Conservation (phyloP, 139 green algal species). For the Tetraselmis chui region DNA sequence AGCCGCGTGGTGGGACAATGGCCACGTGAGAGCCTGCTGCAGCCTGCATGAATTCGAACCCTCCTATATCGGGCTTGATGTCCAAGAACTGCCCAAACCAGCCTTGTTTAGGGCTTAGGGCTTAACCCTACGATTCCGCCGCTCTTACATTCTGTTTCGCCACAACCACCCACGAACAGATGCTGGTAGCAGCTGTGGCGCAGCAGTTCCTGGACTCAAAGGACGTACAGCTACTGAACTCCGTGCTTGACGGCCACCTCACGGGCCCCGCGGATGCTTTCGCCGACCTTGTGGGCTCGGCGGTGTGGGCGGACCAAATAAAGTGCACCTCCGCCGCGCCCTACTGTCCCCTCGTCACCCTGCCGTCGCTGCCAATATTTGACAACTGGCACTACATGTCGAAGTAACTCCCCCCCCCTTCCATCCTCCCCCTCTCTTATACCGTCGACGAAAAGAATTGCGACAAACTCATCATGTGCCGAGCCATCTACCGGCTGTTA, state of each 20-base stretch:
- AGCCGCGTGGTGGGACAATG: not conserved
- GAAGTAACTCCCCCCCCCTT: not conserved
- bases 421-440: too few relatives aligned
- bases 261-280: not conserved
- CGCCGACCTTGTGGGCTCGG: not conserved
- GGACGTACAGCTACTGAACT: not conserved
- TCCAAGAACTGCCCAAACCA: not conserved
- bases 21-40: not conserved
- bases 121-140: too few relatives aligned
- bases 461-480: too few relatives aligned
- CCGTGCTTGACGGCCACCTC: not conserved
- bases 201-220: not conserved
- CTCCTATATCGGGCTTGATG: not conserved
- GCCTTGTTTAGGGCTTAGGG: not conserved
- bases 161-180: not conserved
- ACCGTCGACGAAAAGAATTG: too few relatives aligned
- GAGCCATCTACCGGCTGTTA: too few relatives aligned
- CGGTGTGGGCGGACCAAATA: not conserved
- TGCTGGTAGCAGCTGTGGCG: not conserved
- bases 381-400: not conserved
- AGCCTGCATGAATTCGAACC: not conserved
- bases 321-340: not conserved
- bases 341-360: not conserved
- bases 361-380: not conserved
- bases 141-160: too few relatives aligned